phyloP scores from a whole-genome alignment of 1,139 yeast species.

The Debaryomyces psychrophilus region DNA sequence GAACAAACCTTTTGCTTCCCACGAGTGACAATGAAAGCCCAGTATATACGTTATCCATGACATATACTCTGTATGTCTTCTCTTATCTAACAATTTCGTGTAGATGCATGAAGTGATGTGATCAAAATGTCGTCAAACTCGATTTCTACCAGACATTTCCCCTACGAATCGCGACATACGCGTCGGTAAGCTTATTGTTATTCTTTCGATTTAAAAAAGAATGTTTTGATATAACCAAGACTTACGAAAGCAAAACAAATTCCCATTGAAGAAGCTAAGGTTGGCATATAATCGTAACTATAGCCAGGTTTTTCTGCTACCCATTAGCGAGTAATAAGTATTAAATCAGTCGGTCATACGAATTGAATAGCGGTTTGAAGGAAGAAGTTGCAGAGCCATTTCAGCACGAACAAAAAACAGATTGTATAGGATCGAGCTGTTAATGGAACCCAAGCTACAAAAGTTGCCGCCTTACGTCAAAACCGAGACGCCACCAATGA shows the following conservation, averaged over 20 bases:
- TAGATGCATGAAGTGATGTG: neutral
- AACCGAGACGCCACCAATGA: slow-evolving; percentile 34
- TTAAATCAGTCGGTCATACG: neutral
- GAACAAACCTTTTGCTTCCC: slow-evolving; percentile 26
- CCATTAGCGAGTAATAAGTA: neutral
- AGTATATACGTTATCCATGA: slow-evolving; percentile 30
- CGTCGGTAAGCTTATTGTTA: slow-evolving; percentile 4
- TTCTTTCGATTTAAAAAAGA: neutral
- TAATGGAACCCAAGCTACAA: slow-evolving; percentile 18
- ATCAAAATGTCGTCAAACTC: neutral
- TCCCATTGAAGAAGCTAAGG: neutral
- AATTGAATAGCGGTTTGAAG: neutral
- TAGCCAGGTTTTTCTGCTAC: neutral
- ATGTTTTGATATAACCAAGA: neutral
- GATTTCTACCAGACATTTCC: neutral
- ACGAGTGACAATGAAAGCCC: slow-evolving; percentile 32
- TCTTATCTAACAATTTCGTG: neutral
- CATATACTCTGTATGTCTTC: neutral
- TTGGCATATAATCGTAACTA: too few relatives aligned
- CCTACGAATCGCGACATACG: slow-evolving; percentile 6
- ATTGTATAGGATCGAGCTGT: neutral
- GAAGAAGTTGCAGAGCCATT: neutral
- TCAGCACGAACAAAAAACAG: neutral
- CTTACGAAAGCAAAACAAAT: neutral
- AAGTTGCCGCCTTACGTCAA: slow-evolving; percentile 34